Evolutionary conservation across 2,329 filamentous ascomycete species (phyloP).

Genomic region (Pyrenophora graminea): DNA sequence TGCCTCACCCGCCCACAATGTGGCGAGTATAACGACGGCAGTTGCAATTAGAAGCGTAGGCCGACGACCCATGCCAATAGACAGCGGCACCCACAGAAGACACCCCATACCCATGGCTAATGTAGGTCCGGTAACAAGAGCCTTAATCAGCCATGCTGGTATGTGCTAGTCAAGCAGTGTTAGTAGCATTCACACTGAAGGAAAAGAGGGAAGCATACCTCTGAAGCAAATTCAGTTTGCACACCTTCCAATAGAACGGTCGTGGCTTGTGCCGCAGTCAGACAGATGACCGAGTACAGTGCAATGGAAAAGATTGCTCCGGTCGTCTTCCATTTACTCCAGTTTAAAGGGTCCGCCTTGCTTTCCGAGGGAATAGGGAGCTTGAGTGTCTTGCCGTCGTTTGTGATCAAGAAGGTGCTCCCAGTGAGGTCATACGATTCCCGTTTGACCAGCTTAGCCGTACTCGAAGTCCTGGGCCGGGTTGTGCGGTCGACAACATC

Average conservation of each 20-base stretch:
- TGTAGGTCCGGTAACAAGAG: slow-evolving; percentile 34
- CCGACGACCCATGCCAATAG: slow-evolving; percentile 45
- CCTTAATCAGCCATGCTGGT: slow-evolving; percentile 26
- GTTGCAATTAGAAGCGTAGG: slow-evolving; percentile 43
- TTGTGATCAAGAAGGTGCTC: slow-evolving; percentile 32
- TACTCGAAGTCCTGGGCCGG: not conserved
- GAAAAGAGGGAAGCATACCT: slow-evolving; percentile 8
- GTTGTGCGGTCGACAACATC: not conserved
- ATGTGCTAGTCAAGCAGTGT: not conserved
- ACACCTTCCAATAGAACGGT: slow-evolving; percentile 23
- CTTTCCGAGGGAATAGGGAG: slow-evolving; percentile 34
- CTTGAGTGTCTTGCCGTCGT: slow-evolving; percentile 26
- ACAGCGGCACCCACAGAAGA: slow-evolving; percentile 47
- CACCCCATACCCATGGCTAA: slow-evolving; percentile 45
- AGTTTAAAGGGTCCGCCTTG: slow-evolving; percentile 30
- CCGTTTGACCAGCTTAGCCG: slow-evolving; percentile 16
- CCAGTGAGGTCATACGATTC: slow-evolving; percentile 34
- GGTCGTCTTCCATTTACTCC: slow-evolving; percentile 26
- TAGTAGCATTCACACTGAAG: not conserved
- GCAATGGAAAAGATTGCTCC: slow-evolving; percentile 25
- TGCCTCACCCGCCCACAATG: slow-evolving; percentile 33
- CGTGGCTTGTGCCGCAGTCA: slow-evolving; percentile 26
- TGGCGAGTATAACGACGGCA: slow-evolving; percentile 32
- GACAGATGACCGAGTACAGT: slow-evolving; percentile 17
- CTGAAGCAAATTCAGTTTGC: slow-evolving; percentile 15